Evolutionary conservation across 805 yeast species (phyloP), one percentile per base, ranked within the genome.

Genomic region (Candida boleticola): DNA sequence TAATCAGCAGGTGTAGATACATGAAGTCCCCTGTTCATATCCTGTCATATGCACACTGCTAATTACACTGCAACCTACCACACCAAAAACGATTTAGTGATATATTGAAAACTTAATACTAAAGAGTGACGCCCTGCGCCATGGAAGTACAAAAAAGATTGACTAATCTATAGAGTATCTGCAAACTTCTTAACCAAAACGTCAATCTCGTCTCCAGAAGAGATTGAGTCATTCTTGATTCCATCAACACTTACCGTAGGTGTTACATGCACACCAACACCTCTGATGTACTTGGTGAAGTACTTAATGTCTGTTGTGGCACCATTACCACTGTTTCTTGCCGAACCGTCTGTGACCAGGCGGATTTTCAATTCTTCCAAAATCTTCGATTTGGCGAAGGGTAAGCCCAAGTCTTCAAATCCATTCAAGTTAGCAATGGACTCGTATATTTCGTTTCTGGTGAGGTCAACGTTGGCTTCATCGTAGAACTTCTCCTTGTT

Each of bases 171-270:
- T 23, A 23, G 27, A 23, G 11, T 23, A 7, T 23, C 11, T 23
- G 27, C 27, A 23, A 78, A 61, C 10, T 64, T 56, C 25, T 68
- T 58, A 11, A 71, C 58, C 46, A 78, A 61, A 22, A 71, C 73
- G 2, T 69, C 80, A 4, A 69, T 53, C 4, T 77, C 66, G 39
- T 81, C 76, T 6, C 89, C 79, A 33, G 89, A 80, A 52, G 83
- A 85, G 53, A 88, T 73, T 5, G 69, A 52, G 27, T 69, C 67
- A 48, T 74, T 76, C 18, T 71, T 70, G 38, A 84, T 77, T 1
- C 96, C 96, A 58, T 87, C 77, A 30, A 88, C 65, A 17, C 76
- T 60, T 11, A 86, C 85, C 3, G 93, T 82, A 17, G 96, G 96
- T 3, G 93, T 85, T n/a, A 85, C 82, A 57, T 89, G 96, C 29